Evolutionary conservation across 345 rosid genomes (phyloP), one percentile per base, ranked within the genome.

Genomic region (Salix purpurea): DNA sequence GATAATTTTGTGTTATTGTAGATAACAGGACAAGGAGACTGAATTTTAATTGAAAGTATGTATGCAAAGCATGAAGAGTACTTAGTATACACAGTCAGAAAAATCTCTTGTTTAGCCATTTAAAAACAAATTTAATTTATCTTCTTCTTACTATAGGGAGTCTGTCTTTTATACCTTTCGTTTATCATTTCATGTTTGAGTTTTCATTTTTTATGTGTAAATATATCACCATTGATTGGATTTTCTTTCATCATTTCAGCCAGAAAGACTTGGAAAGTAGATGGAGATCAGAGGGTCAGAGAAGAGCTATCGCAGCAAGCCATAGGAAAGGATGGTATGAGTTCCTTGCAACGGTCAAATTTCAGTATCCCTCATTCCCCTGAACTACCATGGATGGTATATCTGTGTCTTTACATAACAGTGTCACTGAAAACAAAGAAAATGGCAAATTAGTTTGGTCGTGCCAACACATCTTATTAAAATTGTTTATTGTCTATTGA

Each of bases 261-360:
- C 77, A 77, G 91, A 89, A 78, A 84, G 89, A 81, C 18, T 87
- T 86, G 94, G 87, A 86, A 86, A 73, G 76, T 90, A 85, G 83
- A 91, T 85, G 34, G 88, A 86, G 84, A 82, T 89, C 60, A 89
- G 82, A 83, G 87, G 46, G 87, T 87, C 62, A 84, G 91, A 78
- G 89, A 84, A 75, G 87, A 90, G 86, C 67, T 89, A 80, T 76
- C 84, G 56, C 84, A 70, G 71, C 81, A 85, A 46, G 88, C 87
- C 72, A 88, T 82, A 76, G 69, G 87, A 40, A 87, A 75, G 67
- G 89, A 88, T 75, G 67, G 86, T 84, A 8, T 87, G 81, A 87
- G 46, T 24, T 52, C 18, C 12, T 56, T 70, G n/a, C 30, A 32
- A 13, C 40, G 56, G 26, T 40, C 34, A 37, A 58, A 67, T 54